Evolutionary conservation across 164 flowering plant genomes (phyloP), one percentile per base, ranked within the genome.

Genomic region (Echeveria elegans): DNA sequence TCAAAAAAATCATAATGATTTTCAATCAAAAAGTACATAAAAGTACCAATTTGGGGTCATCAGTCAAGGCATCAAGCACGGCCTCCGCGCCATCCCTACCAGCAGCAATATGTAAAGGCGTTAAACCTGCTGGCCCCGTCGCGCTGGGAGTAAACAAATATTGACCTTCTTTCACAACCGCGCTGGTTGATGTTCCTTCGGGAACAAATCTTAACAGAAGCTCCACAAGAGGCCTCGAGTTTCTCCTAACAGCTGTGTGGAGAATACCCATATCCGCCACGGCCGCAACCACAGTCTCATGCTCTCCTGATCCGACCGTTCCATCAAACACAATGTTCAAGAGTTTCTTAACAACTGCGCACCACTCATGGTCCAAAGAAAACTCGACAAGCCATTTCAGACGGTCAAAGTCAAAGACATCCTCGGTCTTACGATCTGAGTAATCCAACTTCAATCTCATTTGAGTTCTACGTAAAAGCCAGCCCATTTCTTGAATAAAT

Each of bases 91-190:
- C 84, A 75, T 81, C 86, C 70, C 69, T 81, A 37, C 85, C 81
- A 50, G 87, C 89, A 40, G 85, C 89, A 60, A 85, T 73, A 68
- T 85, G 89, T 30, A 83, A 84, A 68, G 87, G 89, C 15, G 89
- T 85, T 70, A 83, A 69, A 47, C 87, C 85, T 8, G 72, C 82
- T 56, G 89, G 83, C 18, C 87, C 89, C 11, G 30, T 61, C 3
- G 58, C 77, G 74, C 79, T 78, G 28, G 89, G 89, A 58, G 69
- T 79, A 65, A 83, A 81, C 69, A 83, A 69, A 48, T 64, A 67
- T 15, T 64, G 58, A 37, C 19, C 6, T 73, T 30, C 45, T 71
- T 28, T 60, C 71, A 29, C 16, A 70, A 37, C 65, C 70, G n/a
- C 37, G 5, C 15, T 24, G 12, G 70, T 75, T 28, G 73, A 41